These are phyloP conservation scores for Aphanoascus verrucosus DNA, from an alignment of 2,329 filamentous ascomycete species.

Conservation along the genomic window DNA sequence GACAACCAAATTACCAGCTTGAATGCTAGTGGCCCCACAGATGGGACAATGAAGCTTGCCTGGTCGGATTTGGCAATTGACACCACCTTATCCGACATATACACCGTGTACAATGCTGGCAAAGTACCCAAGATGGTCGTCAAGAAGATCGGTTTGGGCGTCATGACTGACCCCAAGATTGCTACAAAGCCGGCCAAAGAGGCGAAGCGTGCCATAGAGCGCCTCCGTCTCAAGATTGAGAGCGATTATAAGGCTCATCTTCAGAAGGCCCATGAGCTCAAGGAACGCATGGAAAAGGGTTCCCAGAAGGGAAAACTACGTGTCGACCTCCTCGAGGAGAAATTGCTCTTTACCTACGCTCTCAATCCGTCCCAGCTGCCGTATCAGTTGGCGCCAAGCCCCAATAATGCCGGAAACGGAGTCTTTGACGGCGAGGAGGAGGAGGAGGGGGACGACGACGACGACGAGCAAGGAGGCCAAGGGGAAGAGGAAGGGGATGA, in stretches of 20 bases:
- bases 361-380: neutral
- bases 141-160: conserved; percentile 12
- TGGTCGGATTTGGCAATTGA: conserved; percentile 13
- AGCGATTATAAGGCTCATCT: neutral
- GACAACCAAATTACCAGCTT: conserved; percentile 1
- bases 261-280: neutral
- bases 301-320: neutral
- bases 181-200: conserved; percentile 4
- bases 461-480: neutral
- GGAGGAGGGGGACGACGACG: neutral
- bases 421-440: neutral
- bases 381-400: neutral
- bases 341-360: neutral
- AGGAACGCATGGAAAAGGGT: neutral
- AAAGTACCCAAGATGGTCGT: conserved; percentile 12
- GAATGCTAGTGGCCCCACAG: neutral
- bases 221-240: conserved; percentile 7
- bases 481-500: neutral
- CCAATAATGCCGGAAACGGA: too few species aligned
- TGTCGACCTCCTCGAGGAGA: neutral
- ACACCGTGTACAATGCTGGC: conserved; percentile 8
- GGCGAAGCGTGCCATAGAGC: conserved; percentile 8
- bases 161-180: conserved; percentile 3
- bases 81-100: conserved; percentile 8
- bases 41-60: conserved; percentile 7